Conservation (phyloP, 2,329 filamentous ascomycete species). For the Arthrobotrys conoides region DNA sequence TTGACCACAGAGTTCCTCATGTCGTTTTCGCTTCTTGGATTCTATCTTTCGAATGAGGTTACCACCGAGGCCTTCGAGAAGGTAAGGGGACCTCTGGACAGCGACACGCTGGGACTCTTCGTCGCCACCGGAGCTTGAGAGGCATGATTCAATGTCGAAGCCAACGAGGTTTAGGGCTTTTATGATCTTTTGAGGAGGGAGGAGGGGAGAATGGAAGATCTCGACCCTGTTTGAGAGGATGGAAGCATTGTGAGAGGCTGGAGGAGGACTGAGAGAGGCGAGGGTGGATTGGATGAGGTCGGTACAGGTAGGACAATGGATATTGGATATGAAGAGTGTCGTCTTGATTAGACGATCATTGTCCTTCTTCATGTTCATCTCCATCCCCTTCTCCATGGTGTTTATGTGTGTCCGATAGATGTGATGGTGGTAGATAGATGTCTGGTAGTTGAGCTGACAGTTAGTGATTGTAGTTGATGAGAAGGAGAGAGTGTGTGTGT, state of each 20-base stretch:
- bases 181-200: constrained; percentile 67
- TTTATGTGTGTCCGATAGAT: background rate
- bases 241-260: constrained; percentile 76
- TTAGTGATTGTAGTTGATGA: background rate
- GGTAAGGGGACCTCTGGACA: constrained; percentile 31
- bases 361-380: background rate
- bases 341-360: constrained; percentile 65
- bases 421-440: background rate
- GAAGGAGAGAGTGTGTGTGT: too few species aligned
- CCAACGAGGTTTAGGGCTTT: constrained; percentile 72
- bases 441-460: background rate
- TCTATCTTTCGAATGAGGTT: constrained; percentile 35
- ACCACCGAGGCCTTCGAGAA: constrained; percentile 43
- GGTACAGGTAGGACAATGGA: constrained; percentile 84
- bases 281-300: constrained; percentile 76
- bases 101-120: constrained; percentile 22
- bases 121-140: constrained; percentile 56
- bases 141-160: constrained; percentile 71
- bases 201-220: constrained; percentile 71
- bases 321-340: constrained; percentile 78
- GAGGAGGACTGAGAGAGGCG: constrained; percentile 69
- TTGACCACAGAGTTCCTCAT: constrained; percentile 56
- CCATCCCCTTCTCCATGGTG: background rate
- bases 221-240: constrained; percentile 80
- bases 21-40: constrained; percentile 47